These are phyloP conservation scores for Ustilago loliicola DNA, from an alignment of 1,284 basidiomycete species.

Conservation along the genomic window DNA sequence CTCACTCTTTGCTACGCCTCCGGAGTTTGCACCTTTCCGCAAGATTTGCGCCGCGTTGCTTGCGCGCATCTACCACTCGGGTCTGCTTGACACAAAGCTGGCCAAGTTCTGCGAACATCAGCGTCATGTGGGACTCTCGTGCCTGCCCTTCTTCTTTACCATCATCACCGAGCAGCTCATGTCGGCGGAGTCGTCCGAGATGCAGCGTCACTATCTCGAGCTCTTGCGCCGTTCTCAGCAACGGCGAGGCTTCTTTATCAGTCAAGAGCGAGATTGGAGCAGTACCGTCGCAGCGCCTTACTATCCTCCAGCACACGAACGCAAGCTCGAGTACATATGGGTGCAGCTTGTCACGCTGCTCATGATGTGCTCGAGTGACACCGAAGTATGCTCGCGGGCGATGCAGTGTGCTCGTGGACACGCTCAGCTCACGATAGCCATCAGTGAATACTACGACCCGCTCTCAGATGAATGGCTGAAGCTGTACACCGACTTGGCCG, in stretches of 20 bases:
- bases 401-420: slow-evolving; percentile 50
- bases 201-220: slow-evolving; percentile 55
- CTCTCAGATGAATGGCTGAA: slow-evolving; percentile 50
- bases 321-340: slow-evolving; percentile 39
- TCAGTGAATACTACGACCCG: slow-evolving; percentile 34
- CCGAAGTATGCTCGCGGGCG: slow-evolving; percentile 59
- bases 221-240: slow-evolving; percentile 40
- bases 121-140: slow-evolving; percentile 31
- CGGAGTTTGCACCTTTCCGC: slow-evolving; percentile 35
- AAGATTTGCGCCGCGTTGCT: slow-evolving; percentile 27
- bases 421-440: slow-evolving; percentile 25
- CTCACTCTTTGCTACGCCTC: slow-evolving; percentile 35
- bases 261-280: slow-evolving; percentile 22
- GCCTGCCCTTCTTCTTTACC: slow-evolving; percentile 45
- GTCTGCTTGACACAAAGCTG: slow-evolving; percentile 20
- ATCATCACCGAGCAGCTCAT: slow-evolving; percentile 52
- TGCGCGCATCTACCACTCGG: slow-evolving; percentile 25
- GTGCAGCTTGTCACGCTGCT: slow-evolving; percentile 52
- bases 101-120: slow-evolving; percentile 35
- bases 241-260: slow-evolving; percentile 37
- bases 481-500: slow-evolving; percentile 52
- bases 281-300: slow-evolving; percentile 20
- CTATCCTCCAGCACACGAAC: slow-evolving; percentile 41
- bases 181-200: slow-evolving; percentile 31
- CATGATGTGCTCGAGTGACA: slow-evolving; percentile 63